Base-by-base conservation (phyloP, 1,284 basidiomycete species). In the Porogramme epimiltina region DNA sequence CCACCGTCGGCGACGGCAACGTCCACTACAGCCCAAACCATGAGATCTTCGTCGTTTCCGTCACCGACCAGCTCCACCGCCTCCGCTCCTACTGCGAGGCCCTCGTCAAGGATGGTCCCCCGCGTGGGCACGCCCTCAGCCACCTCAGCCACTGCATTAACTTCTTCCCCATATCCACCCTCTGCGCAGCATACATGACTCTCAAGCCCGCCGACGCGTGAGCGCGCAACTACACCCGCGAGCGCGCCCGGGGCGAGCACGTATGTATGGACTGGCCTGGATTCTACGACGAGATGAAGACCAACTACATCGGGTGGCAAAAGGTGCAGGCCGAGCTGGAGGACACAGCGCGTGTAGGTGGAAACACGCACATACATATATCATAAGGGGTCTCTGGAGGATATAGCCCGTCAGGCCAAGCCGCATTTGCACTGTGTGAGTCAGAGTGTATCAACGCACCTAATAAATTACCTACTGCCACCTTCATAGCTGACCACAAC, bases 111-210 rank as follows among this genome's bases (percentile, higher is more conserved):
- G 55, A 49, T n/a, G 48, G 26, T 9, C 19, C 36, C 11, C 49
- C 47, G 34, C 51, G 47, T 22, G 52, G 50, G 40, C 51, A 57
- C 43, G 44, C 45, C 45, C 38, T 47, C 34, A n/a, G 42, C 20
- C 56, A 61, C 47, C 52, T 56, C 43, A 47, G 45, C 43, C 59
- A 61, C 47, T 61, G 59, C 49, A 48, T 61, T 31, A 61, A 61
- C 53, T 67, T 68, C 42, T 46, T 73, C n/a, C 61, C 70, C 10
- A 69, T 70, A 58, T 59, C 63, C 24, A 64, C 69, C 24, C 61
- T 73, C 24, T 73, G 71, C 55, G 60, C 62, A 18, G 66, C 69
- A 44, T 68, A 73, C 49, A 58, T 58, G 4, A 70, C 70, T 11
- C 63, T 72, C 23, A 70, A 73, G 52, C 63, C 67, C 2, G 61